A percentile compares a stretch with the other conserved stretches of the same genome.
Conservation (phyloP, 2,329 filamentous ascomycete genomes). For the Bipolaris gigantea region DNA sequence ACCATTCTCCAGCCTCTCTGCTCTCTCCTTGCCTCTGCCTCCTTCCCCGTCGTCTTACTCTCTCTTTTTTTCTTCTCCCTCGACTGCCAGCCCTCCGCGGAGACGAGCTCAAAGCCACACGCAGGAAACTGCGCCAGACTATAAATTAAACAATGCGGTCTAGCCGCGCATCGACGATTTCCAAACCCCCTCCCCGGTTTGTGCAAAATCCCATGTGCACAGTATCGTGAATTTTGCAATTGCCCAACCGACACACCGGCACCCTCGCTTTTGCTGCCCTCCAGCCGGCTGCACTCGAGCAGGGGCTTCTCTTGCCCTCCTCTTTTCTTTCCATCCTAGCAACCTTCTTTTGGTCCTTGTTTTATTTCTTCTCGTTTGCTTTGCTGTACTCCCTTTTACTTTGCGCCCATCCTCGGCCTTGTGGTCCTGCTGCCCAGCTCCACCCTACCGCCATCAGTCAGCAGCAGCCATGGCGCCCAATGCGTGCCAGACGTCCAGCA, state of each 20-base stretch:
- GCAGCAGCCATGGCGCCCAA: conserved; percentile 1
- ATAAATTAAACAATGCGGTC: conserved; percentile 16
- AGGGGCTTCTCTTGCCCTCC: neutral
- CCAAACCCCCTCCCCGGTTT: conserved; percentile 5
- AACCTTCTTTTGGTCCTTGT: neutral
- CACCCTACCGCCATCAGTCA: neutral
- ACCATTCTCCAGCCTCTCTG: neutral
- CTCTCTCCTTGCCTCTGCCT: neutral
- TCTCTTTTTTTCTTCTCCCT: neutral
- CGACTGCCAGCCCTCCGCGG: conserved; percentile 3
- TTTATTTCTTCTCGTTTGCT: no score
- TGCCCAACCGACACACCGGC: neutral
- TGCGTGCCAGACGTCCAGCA: neutral
- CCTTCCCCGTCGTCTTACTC: neutral
- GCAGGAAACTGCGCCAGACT: neutral
- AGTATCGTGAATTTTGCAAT: conserved; percentile 6
- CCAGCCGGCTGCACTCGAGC: neutral
- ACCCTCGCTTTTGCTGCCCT: neutral
- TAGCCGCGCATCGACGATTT: conserved; percentile 12
- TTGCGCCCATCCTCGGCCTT: neutral
- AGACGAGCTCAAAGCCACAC: neutral
- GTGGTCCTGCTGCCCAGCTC: neutral
- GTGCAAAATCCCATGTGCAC: conserved; percentile 13
- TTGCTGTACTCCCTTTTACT: neutral
- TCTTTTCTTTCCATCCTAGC: neutral